Evolutionary conservation across 371 early-diverging fungal genomes (phyloP), one percentile per base, ranked within the genome.

Genomic region (Mucor plumbeus): DNA sequence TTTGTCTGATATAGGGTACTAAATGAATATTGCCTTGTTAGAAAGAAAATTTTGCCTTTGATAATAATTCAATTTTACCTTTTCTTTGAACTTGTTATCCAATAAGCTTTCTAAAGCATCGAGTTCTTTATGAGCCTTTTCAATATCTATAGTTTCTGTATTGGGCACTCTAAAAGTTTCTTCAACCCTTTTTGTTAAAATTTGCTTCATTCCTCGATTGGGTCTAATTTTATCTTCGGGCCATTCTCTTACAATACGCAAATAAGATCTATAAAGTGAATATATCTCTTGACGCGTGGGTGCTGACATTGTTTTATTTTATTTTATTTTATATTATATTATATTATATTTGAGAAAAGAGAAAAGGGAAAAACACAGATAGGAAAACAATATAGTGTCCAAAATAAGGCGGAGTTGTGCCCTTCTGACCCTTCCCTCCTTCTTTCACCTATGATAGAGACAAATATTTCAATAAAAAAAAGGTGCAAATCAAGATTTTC

Each of bases 191-290:
- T 78, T 79, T 19, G 73, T 75, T 36, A 88, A 65, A 11, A 85
- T 76, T 59, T 86, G 82, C 63, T 86, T 88, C 85, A 88, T 83
- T 65, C 85, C 85, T 61, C 86, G 76, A 33, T 78, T 83, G 34
- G 85, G 88, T 41, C 88, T 83, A 33, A 88, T 78, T 59, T 83
- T 83, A 69, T 88, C 88, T n/a, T 76, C 69, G 13, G 88, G 88
- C 88, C 88, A 88, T 43, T 84, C 77, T 54, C 74, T 68, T 15
- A 85, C 82, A 39, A 86, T 75, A 14, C 83, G 80, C 9, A 88
- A 72, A 57, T 84, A 88, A 3, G 81, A 74, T 19, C 86, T 71
- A 65, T 88, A 88, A 15, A 88, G 74, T 26, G 74, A 67, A 41
- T 69, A 64, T 26, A 83, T 67, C 65, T 81, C 74, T 63, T 67